phyloP scores from a whole-genome alignment of 495 filamentous ascomycete species.

The Neurospora terricola region DNA sequence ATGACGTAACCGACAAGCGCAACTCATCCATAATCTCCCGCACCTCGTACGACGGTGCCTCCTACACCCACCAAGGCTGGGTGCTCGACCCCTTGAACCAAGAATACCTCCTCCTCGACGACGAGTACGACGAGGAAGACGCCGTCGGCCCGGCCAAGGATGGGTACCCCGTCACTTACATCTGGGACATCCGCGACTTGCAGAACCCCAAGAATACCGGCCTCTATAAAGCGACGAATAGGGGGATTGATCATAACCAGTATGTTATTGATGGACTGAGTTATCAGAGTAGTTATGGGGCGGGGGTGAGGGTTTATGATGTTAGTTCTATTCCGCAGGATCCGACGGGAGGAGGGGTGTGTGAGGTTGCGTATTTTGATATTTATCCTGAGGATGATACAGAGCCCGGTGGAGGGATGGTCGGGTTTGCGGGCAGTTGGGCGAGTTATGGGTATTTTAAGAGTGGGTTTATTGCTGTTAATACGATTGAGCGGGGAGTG shows the following conservation, averaged over 20 bases:
- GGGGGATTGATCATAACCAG: slow-evolving; percentile 53
- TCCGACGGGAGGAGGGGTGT: slow-evolving; percentile 41
- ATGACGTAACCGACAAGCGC: slow-evolving; percentile 49
- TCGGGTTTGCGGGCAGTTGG: slow-evolving; percentile 47
- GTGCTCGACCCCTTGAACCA: slow-evolving; percentile 41
- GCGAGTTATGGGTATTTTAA: slow-evolving; percentile 44
- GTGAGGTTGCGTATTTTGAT: slow-evolving; percentile 49
- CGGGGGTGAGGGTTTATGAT: slow-evolving; percentile 48
- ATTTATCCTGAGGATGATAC: slow-evolving; percentile 49
- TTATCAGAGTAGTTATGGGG: slow-evolving; percentile 52
- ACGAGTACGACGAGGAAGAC: slow-evolving; percentile 50
- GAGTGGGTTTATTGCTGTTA: slow-evolving; percentile 43
- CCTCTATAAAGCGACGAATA: slow-evolving; percentile 36
- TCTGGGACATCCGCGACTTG: slow-evolving; percentile 47
- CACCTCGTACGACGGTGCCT: slow-evolving; percentile 45
- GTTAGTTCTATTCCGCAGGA: slow-evolving; percentile 43
- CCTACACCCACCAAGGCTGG: slow-evolving; percentile 56
- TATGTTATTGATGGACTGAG: slow-evolving; percentile 43
- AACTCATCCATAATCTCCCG: slow-evolving; percentile 40
- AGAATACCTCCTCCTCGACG: slow-evolving; percentile 48
- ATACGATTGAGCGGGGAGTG: slow-evolving; percentile 47
- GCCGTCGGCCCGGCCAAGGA: slow-evolving; percentile 32
- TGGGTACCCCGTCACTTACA: slow-evolving; percentile 40
- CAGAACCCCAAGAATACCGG: slow-evolving; percentile 44
- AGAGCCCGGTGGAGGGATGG: slow-evolving; percentile 25